Base-by-base conservation (phyloP, 352 stramenopile genomes). In the Pythium sp. region DNA sequence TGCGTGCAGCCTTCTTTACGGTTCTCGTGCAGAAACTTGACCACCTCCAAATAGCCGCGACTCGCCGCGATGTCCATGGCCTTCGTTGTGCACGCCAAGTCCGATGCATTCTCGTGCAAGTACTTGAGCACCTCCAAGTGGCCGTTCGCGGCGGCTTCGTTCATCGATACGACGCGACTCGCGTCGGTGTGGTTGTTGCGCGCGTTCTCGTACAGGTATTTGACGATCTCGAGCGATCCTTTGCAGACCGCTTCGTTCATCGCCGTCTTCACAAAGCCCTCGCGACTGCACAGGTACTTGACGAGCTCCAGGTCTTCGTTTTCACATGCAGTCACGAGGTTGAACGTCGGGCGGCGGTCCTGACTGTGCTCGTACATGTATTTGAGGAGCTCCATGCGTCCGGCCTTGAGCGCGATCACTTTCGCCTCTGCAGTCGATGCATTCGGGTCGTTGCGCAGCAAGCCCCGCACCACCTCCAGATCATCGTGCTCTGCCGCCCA, bases 251-350 rank as follows among this genome's bases (percentile, higher is more conserved):
- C 80, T 36, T 79, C 78, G 4, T 71, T 80, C 75, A 86, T 84
- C 51, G 82, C 78, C 18, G 69, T 73, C 65, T 88, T 87, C 56
- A 84, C 70, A 47, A 90, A 90, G 8, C 82, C 82, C 46, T 83
- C 77, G n/a, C 72, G 75, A 3, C 54, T 6, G 9, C 73, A 77
- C 5, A 90, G 67, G 36, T 81, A 91, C 60, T 76, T 68, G 51
- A 86, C 77, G 71, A 74, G 86, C 53, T 85, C 75, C 24, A 91
- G 59, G 56, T 91, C 73, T 3, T 70, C 62, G n/a, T 72, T 71
- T 20, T 73, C 63, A 38, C 72, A 78, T 20, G 82, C 82, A 12
- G 65, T 63, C 47, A 80, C 78, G 9, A 90, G 70, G 62, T 76
- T 84, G 58, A 79, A 80, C 20, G 82, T 73, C 18, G 76, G 71